Evolutionary conservation across 139 green algal genomes (phyloP).

Genomic region (Volvox reticuliferus): DNA sequence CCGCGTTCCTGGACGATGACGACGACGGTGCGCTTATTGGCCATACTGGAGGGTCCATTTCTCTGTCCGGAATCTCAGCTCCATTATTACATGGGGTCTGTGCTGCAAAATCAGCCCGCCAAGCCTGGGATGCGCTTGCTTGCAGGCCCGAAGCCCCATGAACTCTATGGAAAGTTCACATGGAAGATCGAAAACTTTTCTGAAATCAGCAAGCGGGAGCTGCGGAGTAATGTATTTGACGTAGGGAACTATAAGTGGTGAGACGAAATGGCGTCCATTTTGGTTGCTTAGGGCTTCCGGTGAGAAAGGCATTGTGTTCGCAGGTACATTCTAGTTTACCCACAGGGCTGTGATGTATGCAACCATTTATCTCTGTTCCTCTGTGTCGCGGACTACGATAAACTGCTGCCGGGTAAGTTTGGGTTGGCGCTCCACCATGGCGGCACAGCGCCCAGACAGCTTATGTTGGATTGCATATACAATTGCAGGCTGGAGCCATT

Average conservation of each 20-base stretch:
- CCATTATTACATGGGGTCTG: neutral
- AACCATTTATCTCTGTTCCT: slow-evolving; percentile 99
- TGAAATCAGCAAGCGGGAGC: slow-evolving; percentile 94
- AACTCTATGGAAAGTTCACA: slow-evolving; percentile 97
- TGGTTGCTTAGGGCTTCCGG: slow-evolving; percentile 10
- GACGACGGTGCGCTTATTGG: slow-evolving; percentile 63
- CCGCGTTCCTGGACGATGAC: slow-evolving; percentile 84
- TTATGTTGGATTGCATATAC: neutral
- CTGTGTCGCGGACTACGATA: slow-evolving; percentile 99
- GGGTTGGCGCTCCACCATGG: neutral
- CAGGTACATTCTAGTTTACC: slow-evolving; percentile 98
- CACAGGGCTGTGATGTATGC: slow-evolving; percentile 97
- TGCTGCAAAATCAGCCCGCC: neutral
- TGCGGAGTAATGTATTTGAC: slow-evolving; percentile 93
- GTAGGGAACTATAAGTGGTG: slow-evolving; percentile 97
- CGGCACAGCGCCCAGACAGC: neutral
- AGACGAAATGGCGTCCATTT: slow-evolving; percentile 20
- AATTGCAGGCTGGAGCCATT: slow-evolving; percentile 94
- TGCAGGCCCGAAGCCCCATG: slow-evolving; percentile 74
- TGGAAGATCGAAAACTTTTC: slow-evolving; percentile 98
- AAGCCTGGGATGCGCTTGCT: neutral
- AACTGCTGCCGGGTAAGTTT: slow-evolving; percentile 91
- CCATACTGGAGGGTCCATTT: neutral
- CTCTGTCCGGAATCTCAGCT: neutral
- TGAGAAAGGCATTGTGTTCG: neutral